Conservation (phyloP, 2,329 filamentous ascomycete species). For the Endocalyx cinctus region DNA sequence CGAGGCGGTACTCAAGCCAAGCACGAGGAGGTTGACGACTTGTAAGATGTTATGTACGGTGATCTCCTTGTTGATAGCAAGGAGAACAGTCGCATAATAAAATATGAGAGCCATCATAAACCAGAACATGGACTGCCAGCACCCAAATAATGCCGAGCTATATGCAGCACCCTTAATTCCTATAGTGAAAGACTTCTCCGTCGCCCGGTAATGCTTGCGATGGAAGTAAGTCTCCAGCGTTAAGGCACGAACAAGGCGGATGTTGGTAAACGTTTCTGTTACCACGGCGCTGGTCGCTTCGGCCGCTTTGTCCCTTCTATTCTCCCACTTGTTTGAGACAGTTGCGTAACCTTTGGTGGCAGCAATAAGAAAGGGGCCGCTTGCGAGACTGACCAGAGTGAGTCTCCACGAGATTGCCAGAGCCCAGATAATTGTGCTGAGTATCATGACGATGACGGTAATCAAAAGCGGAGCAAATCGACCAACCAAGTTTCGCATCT, state of each 20-base stretch:
- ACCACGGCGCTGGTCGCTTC: constrained; percentile 59
- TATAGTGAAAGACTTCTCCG: constrained; percentile 47
- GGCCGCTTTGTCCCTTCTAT: constrained; percentile 58
- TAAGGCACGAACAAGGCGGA: constrained; percentile 72
- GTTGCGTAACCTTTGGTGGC: constrained; percentile 62
- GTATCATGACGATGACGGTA: constrained; percentile 62
- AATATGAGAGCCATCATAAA: constrained; percentile 77
- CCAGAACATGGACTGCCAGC: constrained; percentile 68
- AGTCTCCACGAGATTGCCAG: constrained; percentile 73
- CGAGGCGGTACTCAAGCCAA: constrained; percentile 70
- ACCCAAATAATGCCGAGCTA: constrained; percentile 67
- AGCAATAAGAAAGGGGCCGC: constrained; percentile 61
- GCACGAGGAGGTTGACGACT: constrained; percentile 78
- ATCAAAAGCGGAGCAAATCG: constrained; percentile 70
- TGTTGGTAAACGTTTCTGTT: constrained; percentile 71
- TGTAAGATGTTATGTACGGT: constrained; percentile 60
- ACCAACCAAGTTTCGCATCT: constrained; percentile 78
- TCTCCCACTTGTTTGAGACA: constrained; percentile 69
- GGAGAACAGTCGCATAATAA: constrained; percentile 70
- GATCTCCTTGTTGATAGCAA: constrained; percentile 40
- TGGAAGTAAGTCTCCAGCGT: constrained; percentile 70
- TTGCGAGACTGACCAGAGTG: constrained; percentile 68
- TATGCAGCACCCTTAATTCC: constrained; percentile 64
- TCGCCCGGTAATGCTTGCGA: constrained; percentile 53
- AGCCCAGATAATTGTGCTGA: constrained; percentile 70